A percentile compares a stretch with the other conserved stretches of the same genome.
These are phyloP conservation scores for Russula vinacea DNA, from an alignment of 768 basidiomycete species.

Conservation along the genomic window DNA sequence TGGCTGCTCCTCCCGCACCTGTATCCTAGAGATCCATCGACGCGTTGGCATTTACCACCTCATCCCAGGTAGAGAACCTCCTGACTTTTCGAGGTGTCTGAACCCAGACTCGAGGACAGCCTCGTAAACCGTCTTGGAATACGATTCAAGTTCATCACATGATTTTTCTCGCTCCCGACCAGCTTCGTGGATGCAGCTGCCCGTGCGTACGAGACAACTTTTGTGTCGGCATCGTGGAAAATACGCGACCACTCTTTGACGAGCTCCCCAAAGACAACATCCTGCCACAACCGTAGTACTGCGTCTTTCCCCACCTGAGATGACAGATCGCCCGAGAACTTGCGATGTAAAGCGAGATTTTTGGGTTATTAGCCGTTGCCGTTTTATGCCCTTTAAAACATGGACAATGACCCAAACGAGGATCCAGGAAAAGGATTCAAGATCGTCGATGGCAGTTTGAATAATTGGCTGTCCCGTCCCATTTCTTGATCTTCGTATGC, in stretches of 20 bases:
- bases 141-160: neutral
- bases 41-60: neutral
- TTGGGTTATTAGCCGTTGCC: neutral
- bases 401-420: neutral
- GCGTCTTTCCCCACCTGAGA: neutral
- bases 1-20: no score
- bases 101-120: neutral
- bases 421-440: neutral
- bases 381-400: neutral
- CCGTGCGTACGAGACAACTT: no score
- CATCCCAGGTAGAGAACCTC: neutral
- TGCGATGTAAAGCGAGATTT: neutral
- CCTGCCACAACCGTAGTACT: neutral
- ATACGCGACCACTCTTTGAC: neutral
- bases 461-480: neutral
- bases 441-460: constrained; percentile 2
- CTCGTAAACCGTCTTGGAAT: neutral
- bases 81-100: neutral
- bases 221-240: neutral
- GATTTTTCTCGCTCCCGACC: no score
- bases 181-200: no score
- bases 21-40: no score
- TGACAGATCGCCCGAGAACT: neutral
- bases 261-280: neutral
- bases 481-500: no score